Conservation (phyloP, 768 basidiomycete genomes). For the Psilocybe sp. region DNA sequence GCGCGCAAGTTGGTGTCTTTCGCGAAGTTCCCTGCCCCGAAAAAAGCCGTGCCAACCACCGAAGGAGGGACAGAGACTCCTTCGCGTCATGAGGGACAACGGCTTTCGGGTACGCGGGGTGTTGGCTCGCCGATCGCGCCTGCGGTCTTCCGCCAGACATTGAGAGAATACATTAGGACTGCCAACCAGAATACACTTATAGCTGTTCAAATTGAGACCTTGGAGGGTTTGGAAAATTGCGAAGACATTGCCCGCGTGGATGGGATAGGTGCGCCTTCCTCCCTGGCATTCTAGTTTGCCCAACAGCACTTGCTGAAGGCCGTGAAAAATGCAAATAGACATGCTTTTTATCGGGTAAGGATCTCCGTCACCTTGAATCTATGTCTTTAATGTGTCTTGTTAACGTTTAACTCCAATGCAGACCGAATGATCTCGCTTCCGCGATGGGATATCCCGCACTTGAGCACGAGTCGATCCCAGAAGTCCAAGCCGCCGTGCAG, state of each 20-base stretch:
- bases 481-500: slow-evolving; percentile 17
- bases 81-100: neutral
- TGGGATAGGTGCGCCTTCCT: slow-evolving; percentile 10
- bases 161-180: slow-evolving; percentile 17
- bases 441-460: slow-evolving; percentile 16
- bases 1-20: slow-evolving; percentile 13
- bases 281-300: neutral
- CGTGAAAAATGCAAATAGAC: slow-evolving; percentile 3
- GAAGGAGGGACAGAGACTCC: neutral
- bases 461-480: slow-evolving; percentile 15
- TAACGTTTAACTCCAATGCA: neutral
- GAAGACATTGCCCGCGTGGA: slow-evolving; percentile 19
- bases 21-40: slow-evolving; percentile 14
- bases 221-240: slow-evolving; percentile 17
- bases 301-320: neutral
- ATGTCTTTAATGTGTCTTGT: neutral
- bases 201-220: slow-evolving; percentile 18
- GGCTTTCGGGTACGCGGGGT: slow-evolving; percentile 14
- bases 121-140: slow-evolving; percentile 20
- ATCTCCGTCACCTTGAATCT: neutral
- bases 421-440: slow-evolving; percentile 19
- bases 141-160: slow-evolving; percentile 16
- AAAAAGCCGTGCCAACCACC: slow-evolving; percentile 1
- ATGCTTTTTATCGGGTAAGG: slow-evolving; percentile 17
- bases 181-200: slow-evolving; percentile 19